Evolutionary conservation across 345 rosid genomes (phyloP).

Genomic region (Bruguiera gymnorhiza): DNA sequence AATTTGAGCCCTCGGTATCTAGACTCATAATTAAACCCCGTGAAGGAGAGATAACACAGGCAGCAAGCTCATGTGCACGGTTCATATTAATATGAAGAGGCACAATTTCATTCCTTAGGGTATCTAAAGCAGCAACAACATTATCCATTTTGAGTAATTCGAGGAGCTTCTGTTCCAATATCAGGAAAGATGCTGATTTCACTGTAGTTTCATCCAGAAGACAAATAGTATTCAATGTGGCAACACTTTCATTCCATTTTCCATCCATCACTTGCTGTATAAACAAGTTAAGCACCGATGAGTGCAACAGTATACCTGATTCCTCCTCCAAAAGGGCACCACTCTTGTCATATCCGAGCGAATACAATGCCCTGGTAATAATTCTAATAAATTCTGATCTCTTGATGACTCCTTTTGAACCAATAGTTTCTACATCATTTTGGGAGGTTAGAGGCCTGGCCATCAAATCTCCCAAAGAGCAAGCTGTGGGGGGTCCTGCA

Average conservation of each 20-base stretch:
- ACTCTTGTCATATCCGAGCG: slow-evolving; percentile 64
- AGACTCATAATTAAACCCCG: slow-evolving; percentile 18
- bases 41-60: slow-evolving; percentile 43
- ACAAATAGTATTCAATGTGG: slow-evolving; percentile 48
- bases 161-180: slow-evolving; percentile 66
- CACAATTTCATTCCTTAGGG: slow-evolving; percentile 57
- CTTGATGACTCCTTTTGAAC: slow-evolving; percentile 58
- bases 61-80: slow-evolving; percentile 57
- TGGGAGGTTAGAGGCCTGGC: slow-evolving; percentile 66
- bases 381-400: slow-evolving; percentile 57
- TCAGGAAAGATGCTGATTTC: slow-evolving; percentile 58
- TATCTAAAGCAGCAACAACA: slow-evolving; percentile 45
- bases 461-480: slow-evolving; percentile 65
- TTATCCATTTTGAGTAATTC: slow-evolving; percentile 47
- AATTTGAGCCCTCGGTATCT: slow-evolving; percentile 31
- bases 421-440: slow-evolving; percentile 51
- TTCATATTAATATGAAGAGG: slow-evolving; percentile 50
- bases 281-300: slow-evolving; percentile 37
- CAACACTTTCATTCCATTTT: slow-evolving; percentile 68
- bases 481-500: slow-evolving; percentile 30
- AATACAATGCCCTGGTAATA: slow-evolving; percentile 60
- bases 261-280: slow-evolving; percentile 58
- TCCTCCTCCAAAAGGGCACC: slow-evolving; percentile 68
- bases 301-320: slow-evolving; percentile 57
- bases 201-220: slow-evolving; percentile 47